phyloP scores from a whole-genome alignment of 2,329 filamentous ascomycete genomes.

The Rutstroemia sp. region DNA sequence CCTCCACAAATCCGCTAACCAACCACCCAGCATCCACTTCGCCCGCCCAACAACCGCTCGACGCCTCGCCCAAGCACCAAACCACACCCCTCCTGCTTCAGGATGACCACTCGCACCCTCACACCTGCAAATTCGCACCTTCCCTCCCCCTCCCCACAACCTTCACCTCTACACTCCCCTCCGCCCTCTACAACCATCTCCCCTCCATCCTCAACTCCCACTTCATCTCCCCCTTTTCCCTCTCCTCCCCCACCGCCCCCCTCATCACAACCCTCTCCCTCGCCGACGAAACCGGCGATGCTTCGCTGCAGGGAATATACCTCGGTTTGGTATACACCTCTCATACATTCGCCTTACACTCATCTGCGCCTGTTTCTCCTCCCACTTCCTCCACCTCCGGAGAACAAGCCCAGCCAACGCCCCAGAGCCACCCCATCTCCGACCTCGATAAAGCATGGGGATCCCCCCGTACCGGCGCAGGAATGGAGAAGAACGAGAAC shows the following conservation, averaged over 20 bases:
- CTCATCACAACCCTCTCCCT: not conserved
- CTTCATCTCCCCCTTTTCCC: not conserved
- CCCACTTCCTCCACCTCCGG: not conserved
- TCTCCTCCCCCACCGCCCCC: not conserved
- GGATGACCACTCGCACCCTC: not conserved
- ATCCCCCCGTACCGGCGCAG: too few species aligned
- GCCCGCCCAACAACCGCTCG: too few species aligned
- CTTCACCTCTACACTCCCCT: not conserved
- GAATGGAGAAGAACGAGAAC: not conserved
- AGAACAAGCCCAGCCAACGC: too few species aligned
- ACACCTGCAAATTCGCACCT: conserved; percentile 4
- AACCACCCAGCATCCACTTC: too few species aligned
- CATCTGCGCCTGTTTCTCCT: not conserved
- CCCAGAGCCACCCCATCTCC: too few species aligned
- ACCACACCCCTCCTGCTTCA: not conserved
- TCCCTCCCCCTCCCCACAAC: conserved; percentile 1
- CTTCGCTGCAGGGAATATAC: conserved; percentile 1
- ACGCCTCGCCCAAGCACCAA: too few species aligned
- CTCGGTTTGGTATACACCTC: not conserved
- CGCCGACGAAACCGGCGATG: conserved; percentile 2
- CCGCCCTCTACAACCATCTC: conserved; percentile 1
- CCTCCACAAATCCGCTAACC: not conserved
- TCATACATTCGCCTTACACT: not conserved
- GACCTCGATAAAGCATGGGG: too few species aligned
- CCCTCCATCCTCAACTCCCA: conserved; percentile 1